Evolutionary conservation across 1,284 basidiomycete genomes (phyloP), one percentile per base, ranked within the genome.

Genomic region (Porogramme epimiltina): DNA sequence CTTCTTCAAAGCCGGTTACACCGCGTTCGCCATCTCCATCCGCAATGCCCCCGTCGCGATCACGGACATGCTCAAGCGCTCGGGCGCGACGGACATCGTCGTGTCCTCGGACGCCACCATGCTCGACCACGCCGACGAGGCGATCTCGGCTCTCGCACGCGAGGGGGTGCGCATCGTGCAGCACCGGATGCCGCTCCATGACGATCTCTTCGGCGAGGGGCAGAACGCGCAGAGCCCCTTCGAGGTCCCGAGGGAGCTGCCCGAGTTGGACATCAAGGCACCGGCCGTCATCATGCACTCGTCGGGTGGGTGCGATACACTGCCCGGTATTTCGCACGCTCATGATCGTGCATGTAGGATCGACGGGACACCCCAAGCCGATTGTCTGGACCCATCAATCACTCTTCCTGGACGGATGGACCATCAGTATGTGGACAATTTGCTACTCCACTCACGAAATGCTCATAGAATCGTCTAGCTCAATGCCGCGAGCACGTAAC

Each of bases 1-100:
- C 18, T 61, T 71, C 15, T 47, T 64, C 40, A 61, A 56, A 22
- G 39, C 50, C 5, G 50, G 50, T 16, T 38, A 18, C 40, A 25
- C 39, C 2, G 40, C 40, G 3, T 52, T 52, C 26, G 40, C 31
- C 18, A 34, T 52, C 33, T 52, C 50, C 6, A 37, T 41, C 2
- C 50, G 50, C 40, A 52, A 52, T n/a, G 24, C 24, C 3, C 24
- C 44, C 22, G 45, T 41, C 10, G 50, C 45, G 22, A 24, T 52
- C 6, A 41, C 50, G 9, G 40, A 52, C 22, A 42, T 52, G 31
- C 28, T 45, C 18, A 19, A 31, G 15, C 45, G 40, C 5, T 47
- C 50, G 6, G 41, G 40, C 2, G 16, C 40, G 4, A 8, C 22
- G 1, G 40, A 47, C 19, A 4, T 52, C 25, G 15, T 52, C 18